phyloP scores from a whole-genome alignment of 345 rosid genomes.

The Rhizophora apiculata region DNA sequence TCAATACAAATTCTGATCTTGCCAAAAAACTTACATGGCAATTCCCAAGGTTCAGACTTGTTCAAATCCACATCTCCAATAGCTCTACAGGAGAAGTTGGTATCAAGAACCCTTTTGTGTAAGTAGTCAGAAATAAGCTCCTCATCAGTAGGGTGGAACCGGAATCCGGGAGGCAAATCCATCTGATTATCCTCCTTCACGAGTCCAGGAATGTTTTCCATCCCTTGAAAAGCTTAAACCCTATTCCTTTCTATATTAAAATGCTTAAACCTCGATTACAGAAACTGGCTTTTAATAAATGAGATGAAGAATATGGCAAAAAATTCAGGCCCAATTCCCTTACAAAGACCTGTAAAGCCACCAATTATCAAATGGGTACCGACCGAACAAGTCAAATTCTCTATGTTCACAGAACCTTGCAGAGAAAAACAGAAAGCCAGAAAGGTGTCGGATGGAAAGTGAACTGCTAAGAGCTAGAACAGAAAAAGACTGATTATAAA shows the following conservation, averaged over 20 bases:
- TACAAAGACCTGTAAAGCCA: not conserved
- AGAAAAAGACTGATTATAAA: slow-evolving; percentile 24
- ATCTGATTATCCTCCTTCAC: slow-evolving; percentile 61
- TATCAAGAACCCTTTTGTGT: slow-evolving; percentile 60
- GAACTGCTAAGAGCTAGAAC: slow-evolving; percentile 9
- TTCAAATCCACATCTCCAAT: slow-evolving; percentile 92
- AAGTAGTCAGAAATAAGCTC: slow-evolving; percentile 85
- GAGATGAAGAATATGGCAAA: not conserved
- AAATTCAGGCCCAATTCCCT: not conserved
- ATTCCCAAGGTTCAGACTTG: slow-evolving; percentile 98
- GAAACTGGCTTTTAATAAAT: not conserved
- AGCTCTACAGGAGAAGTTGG: slow-evolving; percentile 59
- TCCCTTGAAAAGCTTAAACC: slow-evolving; percentile 35
- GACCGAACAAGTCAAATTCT: slow-evolving; percentile 11
- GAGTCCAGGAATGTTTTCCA: slow-evolving; percentile 40
- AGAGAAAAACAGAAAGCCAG: not conserved
- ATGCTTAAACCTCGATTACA: not conserved
- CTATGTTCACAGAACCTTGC: slow-evolving; percentile 10
- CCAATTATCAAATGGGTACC: not conserved
- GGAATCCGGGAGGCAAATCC: slow-evolving; percentile 88
- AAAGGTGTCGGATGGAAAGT: slow-evolving; percentile 5
- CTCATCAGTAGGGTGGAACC: slow-evolving; percentile 96
- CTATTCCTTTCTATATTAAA: slow-evolving; percentile 2
- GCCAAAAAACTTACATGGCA: slow-evolving; percentile 57
- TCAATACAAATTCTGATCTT: not conserved